Evolutionary conservation across 352 stramenopile species (phyloP).

Genomic region (Blastocystis sp.): DNA sequence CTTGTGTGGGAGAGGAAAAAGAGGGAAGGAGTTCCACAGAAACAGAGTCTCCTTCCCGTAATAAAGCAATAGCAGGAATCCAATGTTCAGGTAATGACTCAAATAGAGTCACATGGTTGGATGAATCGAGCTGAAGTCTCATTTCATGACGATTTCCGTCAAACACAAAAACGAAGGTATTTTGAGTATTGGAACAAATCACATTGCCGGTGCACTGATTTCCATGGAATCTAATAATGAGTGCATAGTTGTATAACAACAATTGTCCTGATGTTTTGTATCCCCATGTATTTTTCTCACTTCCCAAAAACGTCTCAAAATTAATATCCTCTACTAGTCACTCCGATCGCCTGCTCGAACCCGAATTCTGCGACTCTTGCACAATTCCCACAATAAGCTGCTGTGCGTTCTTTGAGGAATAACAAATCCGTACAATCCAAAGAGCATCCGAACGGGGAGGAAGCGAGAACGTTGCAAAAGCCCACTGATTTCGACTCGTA

Average conservation of each 20-base stretch:
- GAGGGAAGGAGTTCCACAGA: background rate
- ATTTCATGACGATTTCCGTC: background rate
- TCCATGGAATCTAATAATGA: background rate
- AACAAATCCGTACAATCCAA: background rate
- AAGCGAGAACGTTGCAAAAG: background rate
- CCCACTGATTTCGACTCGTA: background rate
- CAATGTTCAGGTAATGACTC: conserved; percentile 2
- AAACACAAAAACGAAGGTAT: background rate
- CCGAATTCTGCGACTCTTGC: background rate
- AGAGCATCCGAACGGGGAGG: background rate
- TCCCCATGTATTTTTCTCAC: background rate
- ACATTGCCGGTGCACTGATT: conserved; percentile 27
- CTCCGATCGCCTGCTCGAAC: background rate
- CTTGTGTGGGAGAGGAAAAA: background rate
- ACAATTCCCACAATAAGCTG: conserved; percentile 32
- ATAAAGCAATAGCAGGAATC: conserved; percentile 12
- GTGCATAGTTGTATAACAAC: background rate
- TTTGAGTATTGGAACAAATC: background rate
- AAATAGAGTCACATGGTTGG: background rate
- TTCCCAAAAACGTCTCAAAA: background rate
- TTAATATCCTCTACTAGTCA: background rate
- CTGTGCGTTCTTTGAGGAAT: background rate
- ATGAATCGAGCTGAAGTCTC: background rate
- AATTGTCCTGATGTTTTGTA: conserved; percentile 43
- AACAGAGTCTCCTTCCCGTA: background rate